Percentiles rank a stretch among this genome's conserved stretches.
Conservation (phyloP, 2,329 filamentous ascomycete species). For the Alternaria panax region DNA sequence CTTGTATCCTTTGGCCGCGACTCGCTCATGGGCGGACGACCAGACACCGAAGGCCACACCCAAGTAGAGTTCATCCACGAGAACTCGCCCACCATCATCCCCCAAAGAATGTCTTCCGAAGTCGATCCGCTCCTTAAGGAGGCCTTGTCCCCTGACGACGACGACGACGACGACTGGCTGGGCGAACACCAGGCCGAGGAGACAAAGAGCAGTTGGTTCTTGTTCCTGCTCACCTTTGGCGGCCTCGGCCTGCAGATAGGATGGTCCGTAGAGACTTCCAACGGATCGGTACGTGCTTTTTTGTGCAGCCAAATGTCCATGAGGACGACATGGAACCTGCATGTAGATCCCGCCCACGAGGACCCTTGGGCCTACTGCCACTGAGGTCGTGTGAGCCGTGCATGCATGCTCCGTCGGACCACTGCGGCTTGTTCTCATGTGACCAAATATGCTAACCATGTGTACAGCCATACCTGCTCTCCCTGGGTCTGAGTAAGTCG, state of each 20-base stretch:
- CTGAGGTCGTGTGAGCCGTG: background rate
- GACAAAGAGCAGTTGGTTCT: slow-evolving; percentile 83
- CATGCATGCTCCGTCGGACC: background rate
- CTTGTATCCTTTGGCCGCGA: slow-evolving; percentile 47
- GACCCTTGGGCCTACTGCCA: background rate
- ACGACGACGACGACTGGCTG: slow-evolving; percentile 51
- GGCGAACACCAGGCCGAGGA: slow-evolving; percentile 61
- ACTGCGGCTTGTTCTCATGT: background rate
- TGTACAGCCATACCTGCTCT: slow-evolving; percentile 59
- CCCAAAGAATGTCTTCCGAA: slow-evolving; percentile 40
- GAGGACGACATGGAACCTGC: slow-evolving; percentile 10
- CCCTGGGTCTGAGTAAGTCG: slow-evolving; percentile 61
- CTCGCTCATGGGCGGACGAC: slow-evolving; percentile 29
- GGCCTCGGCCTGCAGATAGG: slow-evolving; percentile 90
- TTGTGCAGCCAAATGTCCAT: background rate
- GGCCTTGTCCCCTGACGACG: slow-evolving; percentile 41
- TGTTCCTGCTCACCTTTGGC: slow-evolving; percentile 84
- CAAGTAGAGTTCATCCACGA: slow-evolving; percentile 44
- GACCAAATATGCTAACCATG: background rate
- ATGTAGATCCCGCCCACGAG: slow-evolving; percentile 1
- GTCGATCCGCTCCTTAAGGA: slow-evolving; percentile 44
- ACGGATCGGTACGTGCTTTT: slow-evolving; percentile 71
- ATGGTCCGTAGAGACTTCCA: slow-evolving; percentile 94
- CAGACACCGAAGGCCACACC: slow-evolving; percentile 24
- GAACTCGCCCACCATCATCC: slow-evolving; percentile 44